phyloP scores from a whole-genome alignment of 805 yeast species.

The Wickerhamomyces hampshirensis region DNA sequence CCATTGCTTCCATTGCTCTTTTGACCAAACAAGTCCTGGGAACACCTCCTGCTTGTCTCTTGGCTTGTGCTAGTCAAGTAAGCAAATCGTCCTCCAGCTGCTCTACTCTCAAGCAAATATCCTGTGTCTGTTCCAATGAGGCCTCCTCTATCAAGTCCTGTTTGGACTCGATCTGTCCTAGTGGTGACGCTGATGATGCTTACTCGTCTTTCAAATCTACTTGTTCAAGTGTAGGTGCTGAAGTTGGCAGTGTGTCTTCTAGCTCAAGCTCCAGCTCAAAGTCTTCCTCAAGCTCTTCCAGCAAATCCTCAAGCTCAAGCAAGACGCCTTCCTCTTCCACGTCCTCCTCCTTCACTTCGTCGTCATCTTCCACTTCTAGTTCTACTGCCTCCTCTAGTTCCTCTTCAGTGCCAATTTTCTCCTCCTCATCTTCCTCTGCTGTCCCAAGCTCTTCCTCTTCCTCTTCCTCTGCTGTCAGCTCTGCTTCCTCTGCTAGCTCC shows the following conservation, averaged over 20 bases:
- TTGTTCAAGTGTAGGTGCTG: slow-evolving; percentile 45
- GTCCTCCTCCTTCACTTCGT: slow-evolving; percentile 22
- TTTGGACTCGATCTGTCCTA: slow-evolving; percentile 65
- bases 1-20: slow-evolving; percentile 16
- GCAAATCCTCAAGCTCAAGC: slow-evolving; percentile 25
- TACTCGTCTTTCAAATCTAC: slow-evolving; percentile 47
- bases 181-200: slow-evolving; percentile 55
- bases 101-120: slow-evolving; percentile 53
- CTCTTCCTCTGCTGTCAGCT: slow-evolving; percentile 11
- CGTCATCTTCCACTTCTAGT: slow-evolving; percentile 23
- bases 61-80: slow-evolving; percentile 82
- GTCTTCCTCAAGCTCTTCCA: slow-evolving; percentile 27
- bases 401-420: slow-evolving; percentile 22
- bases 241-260: slow-evolving; percentile 29
- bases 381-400: slow-evolving; percentile 22
- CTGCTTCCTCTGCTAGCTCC: slow-evolving; percentile 17
- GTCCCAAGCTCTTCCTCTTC: slow-evolving; percentile 16
- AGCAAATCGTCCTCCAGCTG: slow-evolving; percentile 49
- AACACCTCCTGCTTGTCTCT: slow-evolving; percentile 87
- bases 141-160: slow-evolving; percentile 52
- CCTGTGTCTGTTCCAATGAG: slow-evolving; percentile 64
- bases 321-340: slow-evolving; percentile 27
- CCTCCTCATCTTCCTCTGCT: slow-evolving; percentile 20
- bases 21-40: slow-evolving; percentile 33
- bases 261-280: slow-evolving; percentile 30